These are phyloP conservation scores for Citrus australasica DNA, from an alignment of 345 rosid genomes.

Conservation along the genomic window DNA sequence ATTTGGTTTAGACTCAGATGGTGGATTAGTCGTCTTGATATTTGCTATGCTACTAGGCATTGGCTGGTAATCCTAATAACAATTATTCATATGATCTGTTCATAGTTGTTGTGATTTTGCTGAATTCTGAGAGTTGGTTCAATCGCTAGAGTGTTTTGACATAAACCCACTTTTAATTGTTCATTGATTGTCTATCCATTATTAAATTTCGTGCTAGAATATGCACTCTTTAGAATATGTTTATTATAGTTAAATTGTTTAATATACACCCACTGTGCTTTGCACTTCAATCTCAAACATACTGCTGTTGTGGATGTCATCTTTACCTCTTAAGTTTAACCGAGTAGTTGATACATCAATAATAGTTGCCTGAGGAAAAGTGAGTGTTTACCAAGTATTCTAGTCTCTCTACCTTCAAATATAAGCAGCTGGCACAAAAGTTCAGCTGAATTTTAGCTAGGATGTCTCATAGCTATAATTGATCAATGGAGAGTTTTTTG, in stretches of 20 bases:
- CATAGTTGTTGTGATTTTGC: not conserved
- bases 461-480: not conserved
- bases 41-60: slow-evolving; percentile 90
- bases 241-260: no score
- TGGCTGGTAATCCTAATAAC: slow-evolving; percentile 58
- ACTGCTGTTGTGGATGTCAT: not conserved
- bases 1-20: slow-evolving; percentile 79
- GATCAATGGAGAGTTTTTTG: not conserved
- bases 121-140: not conserved
- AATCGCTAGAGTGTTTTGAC: not conserved
- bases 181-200: not conserved
- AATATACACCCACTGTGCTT: no score
- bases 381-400: not conserved
- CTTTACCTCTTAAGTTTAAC: not conserved
- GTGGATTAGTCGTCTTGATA: slow-evolving; percentile 89
- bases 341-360: no score
- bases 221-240: no score
- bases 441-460: not conserved
- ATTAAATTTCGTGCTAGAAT: no score
- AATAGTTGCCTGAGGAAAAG: not conserved
- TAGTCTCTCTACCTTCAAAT: not conserved
- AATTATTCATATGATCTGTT: not conserved
- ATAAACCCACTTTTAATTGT: not conserved
- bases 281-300: no score
- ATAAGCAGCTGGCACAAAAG: not conserved